Base-by-base conservation (phyloP, 352 stramenopile species). In the Aphanomyces cochlioides region DNA sequence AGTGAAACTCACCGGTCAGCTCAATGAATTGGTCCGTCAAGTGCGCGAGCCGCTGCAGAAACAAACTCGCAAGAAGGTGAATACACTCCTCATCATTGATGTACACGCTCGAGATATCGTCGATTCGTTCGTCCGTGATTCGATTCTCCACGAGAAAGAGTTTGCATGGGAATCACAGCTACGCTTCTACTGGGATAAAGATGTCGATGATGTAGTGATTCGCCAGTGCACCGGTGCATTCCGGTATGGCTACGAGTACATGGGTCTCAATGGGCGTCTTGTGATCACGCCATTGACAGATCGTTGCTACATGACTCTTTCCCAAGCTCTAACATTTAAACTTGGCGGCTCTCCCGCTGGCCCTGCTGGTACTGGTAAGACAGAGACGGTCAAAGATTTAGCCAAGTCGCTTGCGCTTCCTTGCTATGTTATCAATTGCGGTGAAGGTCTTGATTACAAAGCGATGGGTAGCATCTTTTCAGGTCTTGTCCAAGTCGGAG, bases 201-300 rank as follows among this genome's bases (percentile, higher is more conserved):
- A 96, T 47, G 85, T 96, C 7, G 89, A 96, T 64, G 88, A 97
- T 38, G 86, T 94, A 15, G 84, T 93, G 4, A 96, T 96, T 58
- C 89, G 82, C 19, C 92, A 98, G 74, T 98, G 91, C 72, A 98
- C 91, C 0, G 92, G 90, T 10, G 88, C 79, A 15, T 97, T 97
- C 66, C 87, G 89, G 45, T 98, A 97, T 61, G 92, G 92, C 41
- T 98, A 97, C 78, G 92, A 98, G 84, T 98, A 97, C 77, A 96
- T 97, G 89, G 91, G 91, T 0, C 75, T 97, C 3, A 97, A 96
- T 48, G 90, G 91, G 0, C 82, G 92, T 5, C 79, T 98, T 2
- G 92, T 98, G 43, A 97, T 98, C 78, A 98, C 92, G 13, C 90
- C 92, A 17, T 77, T 98, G 3, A 98, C 92, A 1, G 92, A 98